Evolutionary conservation across 2,329 filamentous ascomycete species (phyloP), one percentile per base, ranked within the genome.

Genomic region (Epichloe baconii): DNA sequence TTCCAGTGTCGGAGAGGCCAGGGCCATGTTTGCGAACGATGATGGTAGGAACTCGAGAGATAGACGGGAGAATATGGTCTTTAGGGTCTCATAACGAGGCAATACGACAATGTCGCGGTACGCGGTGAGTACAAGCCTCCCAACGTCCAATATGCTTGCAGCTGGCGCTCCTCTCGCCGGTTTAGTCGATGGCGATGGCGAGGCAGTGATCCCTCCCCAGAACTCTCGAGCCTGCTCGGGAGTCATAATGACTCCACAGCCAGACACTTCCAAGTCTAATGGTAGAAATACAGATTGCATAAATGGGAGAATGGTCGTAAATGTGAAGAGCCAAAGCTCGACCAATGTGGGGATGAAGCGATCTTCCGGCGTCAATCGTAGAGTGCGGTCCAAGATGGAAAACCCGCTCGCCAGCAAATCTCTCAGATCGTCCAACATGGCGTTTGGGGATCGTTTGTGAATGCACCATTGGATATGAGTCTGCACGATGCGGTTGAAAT

Each of bases 241-340:
- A 0, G 78, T 83, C 78, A 97, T 84, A 51, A 97, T 78, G 0
- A 80, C 74, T 15, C 93, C 93, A 45, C 79, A 78, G 5, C 91
- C 93, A 49, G 88, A 84, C 64, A 98, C 95, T 64, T 98, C 93
- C 11, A 95, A 78, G 62, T 98, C 93, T 1, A 98, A 71, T 0
- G 90, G 93, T 2, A 98, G 72, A 63, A 98, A 96, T 1, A 96
- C 90, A 1, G 91, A 89, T 70, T 97, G 91, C 60, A 98, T 83
- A 62, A 95, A 97, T 0, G 93, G 93, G 5, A 97, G 70, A 38
- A 97, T 87, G 6, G 80, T 86, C 3, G 88, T 91, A 61, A 96
- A 96, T 0, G 93, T 90, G 45, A 93, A 83, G 53, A 94, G 80
- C 93, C 93, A 98, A 62, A 96, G 82, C 63, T 95, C 88, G 2